Conservation (phyloP, 148 eudicot genomes). For the Hydrangea macrophylla region DNA sequence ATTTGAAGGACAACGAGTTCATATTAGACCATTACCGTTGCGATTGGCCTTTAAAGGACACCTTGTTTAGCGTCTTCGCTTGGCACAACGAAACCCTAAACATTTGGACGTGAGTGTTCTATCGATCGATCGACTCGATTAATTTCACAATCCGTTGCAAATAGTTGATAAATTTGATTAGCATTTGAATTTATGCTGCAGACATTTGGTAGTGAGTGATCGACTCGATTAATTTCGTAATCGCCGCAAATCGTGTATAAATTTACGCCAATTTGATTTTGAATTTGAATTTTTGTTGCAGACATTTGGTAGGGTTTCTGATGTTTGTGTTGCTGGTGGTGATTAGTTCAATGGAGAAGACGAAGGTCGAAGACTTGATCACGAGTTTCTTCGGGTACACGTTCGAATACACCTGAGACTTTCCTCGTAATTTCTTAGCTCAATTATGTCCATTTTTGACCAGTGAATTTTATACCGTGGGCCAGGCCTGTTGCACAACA, state of each 20-base stretch:
- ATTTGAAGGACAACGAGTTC: slow-evolving; percentile 79
- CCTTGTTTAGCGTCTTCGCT: slow-evolving; percentile 59
- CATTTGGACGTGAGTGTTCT: slow-evolving; percentile 81
- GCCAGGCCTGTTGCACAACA: slow-evolving; percentile 35
- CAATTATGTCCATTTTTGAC: not conserved
- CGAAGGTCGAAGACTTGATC: slow-evolving; percentile 34
- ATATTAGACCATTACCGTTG: slow-evolving; percentile 76
- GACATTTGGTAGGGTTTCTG: slow-evolving; percentile 83
- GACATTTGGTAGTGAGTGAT: slow-evolving; percentile 63
- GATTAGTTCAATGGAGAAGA: slow-evolving; percentile 50
- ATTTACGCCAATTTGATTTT: no score
- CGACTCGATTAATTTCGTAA: not conserved
- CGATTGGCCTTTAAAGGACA: slow-evolving; percentile 91
- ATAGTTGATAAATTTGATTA: not conserved
- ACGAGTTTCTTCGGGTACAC: slow-evolving; percentile 46
- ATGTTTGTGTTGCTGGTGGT: slow-evolving; percentile 55
- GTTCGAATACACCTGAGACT: not conserved
- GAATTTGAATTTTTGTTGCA: slow-evolving; percentile 17
- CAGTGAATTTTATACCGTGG: not conserved
- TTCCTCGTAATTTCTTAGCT: not conserved
- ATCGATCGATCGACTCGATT: not conserved
- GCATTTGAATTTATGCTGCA: slow-evolving; percentile 21
- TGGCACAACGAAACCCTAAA: slow-evolving; percentile 94
- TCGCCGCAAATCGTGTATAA: not conserved
- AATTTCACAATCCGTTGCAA: not conserved